Percentiles rank a stretch among this genome's conserved stretches.
These are phyloP conservation scores for Melaleuca alternifolia DNA, from an alignment of 345 rosid species.

Conservation along the genomic window DNA sequence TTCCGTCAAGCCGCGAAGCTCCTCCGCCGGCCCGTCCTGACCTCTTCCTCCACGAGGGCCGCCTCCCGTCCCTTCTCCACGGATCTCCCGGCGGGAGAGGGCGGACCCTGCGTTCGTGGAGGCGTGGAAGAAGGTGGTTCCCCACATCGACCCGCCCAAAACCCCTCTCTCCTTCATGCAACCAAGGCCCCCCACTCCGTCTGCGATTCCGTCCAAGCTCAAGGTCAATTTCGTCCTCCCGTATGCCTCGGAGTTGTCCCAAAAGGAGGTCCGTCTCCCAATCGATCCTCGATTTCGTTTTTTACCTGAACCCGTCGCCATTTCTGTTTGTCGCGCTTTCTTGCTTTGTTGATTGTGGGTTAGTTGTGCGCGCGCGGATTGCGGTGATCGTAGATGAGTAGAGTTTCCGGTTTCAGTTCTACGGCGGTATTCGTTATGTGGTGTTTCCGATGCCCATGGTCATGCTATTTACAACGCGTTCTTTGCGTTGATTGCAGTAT, in stretches of 20 bases:
- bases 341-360: not conserved
- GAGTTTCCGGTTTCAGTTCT: not conserved
- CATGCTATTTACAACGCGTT: not conserved
- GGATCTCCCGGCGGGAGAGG: conserved; percentile 14
- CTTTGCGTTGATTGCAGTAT: not conserved
- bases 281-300: not conserved
- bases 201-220: too few species aligned
- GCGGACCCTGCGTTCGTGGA: conserved; percentile 21
- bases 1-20: conserved; percentile 17
- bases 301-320: not conserved
- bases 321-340: not conserved
- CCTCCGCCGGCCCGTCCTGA: conserved; percentile 3
- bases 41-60: not conserved
- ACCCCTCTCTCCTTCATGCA: conserved; percentile 35
- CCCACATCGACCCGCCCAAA: conserved; percentile 35
- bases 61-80: conserved; percentile 18
- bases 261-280: conserved; percentile 21
- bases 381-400: not conserved
- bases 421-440: not conserved
- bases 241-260: too few species aligned
- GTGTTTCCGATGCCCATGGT: not conserved
- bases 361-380: not conserved
- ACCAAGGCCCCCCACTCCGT: conserved; percentile 18
- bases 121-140: conserved; percentile 37
- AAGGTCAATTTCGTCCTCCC: too few species aligned